These are phyloP conservation scores for Fusarium dimerum DNA, from an alignment of 2,329 filamentous ascomycete genomes.

Conservation along the genomic window DNA sequence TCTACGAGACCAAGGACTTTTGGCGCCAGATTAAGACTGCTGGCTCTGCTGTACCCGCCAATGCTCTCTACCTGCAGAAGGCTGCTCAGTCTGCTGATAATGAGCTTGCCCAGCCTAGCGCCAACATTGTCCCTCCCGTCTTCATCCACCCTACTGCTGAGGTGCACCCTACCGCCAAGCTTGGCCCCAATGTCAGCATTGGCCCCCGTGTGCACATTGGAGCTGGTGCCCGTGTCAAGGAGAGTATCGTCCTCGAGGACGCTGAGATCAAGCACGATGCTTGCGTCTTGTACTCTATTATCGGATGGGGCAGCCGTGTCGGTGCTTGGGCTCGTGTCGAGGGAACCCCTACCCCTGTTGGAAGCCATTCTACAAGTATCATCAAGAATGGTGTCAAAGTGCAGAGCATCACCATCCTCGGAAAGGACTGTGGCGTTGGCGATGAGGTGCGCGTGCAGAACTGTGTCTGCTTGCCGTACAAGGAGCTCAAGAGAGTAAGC, in stretches of 20 bases:
- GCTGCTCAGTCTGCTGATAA: slow-evolving; percentile 72
- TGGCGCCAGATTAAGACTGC: slow-evolving; percentile 99
- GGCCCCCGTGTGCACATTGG: slow-evolving; percentile 85
- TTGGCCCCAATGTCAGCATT: slow-evolving; percentile 95
- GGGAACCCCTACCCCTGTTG: slow-evolving; percentile 84
- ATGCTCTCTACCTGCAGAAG: slow-evolving; percentile 94
- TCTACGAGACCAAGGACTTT: slow-evolving; percentile 98
- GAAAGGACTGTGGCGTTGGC: slow-evolving; percentile 91
- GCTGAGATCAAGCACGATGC: slow-evolving; percentile 96
- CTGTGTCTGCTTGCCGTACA: slow-evolving; percentile 95
- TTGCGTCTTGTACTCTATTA: slow-evolving; percentile 92
- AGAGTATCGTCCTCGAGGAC: slow-evolving; percentile 93
- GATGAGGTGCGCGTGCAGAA: slow-evolving; percentile 97
- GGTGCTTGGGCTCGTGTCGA: slow-evolving; percentile 99
- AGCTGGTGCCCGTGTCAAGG: slow-evolving; percentile 88
- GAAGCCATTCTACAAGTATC: slow-evolving; percentile 89
- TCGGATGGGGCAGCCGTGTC: slow-evolving; percentile 94
- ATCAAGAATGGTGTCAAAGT: slow-evolving; percentile 99
- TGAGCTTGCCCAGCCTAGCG: slow-evolving; percentile 80
- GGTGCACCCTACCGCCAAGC: slow-evolving; percentile 92
- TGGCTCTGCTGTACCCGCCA: slow-evolving; percentile 93
- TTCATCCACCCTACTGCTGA: slow-evolving; percentile 92
- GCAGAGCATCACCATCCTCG: slow-evolving; percentile 95
- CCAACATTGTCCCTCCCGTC: slow-evolving; percentile 87
- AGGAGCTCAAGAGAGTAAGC: slow-evolving; percentile 93